A percentile compares a stretch with the other conserved stretches of the same genome.
phyloP scores from a whole-genome alignment of 495 filamentous ascomycete genomes.

The Hyaloscypha variabilis region DNA sequence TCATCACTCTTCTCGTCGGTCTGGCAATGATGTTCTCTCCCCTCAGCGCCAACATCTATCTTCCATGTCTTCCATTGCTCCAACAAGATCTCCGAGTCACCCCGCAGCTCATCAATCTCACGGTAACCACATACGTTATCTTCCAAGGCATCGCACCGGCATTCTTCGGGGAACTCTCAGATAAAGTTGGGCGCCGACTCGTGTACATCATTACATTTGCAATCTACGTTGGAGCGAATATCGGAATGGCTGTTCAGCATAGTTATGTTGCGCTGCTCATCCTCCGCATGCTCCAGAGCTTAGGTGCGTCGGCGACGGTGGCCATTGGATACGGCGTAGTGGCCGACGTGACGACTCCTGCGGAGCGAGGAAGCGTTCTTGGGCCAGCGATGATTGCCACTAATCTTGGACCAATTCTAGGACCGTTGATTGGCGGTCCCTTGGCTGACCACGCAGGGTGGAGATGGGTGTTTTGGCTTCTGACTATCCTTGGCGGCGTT shows the following conservation, averaged over 20 bases:
- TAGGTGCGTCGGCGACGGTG: conserved; percentile 32
- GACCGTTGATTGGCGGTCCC: conserved; percentile 46
- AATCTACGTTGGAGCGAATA: conserved; percentile 42
- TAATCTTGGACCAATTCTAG: conserved; percentile 19
- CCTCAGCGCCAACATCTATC: conserved; percentile 41
- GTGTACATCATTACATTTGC: conserved; percentile 41
- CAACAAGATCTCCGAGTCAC: conserved; percentile 2
- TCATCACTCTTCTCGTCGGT: no score
- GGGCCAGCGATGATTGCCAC: conserved; percentile 26
- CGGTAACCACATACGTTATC: conserved; percentile 38
- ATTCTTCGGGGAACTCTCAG: conserved; percentile 41
- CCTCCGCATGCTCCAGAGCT: conserved; percentile 26
- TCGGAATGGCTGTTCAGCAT: conserved; percentile 39
- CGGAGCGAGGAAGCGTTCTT: conserved; percentile 42
- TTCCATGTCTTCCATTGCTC: conserved; percentile 37
- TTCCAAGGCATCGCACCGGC: conserved; percentile 11
- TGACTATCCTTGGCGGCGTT: conserved; percentile 38
- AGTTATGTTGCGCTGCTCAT: conserved; percentile 7
- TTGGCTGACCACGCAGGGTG: conserved; percentile 39
- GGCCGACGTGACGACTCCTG: conserved; percentile 39
- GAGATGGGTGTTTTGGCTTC: conserved; percentile 49
- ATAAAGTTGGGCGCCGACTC: conserved; percentile 43
- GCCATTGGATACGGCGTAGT: conserved; percentile 39
- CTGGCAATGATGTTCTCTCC: conserved; percentile 26
- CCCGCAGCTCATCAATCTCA: conserved; percentile 34